Evolutionary conservation across 1,284 basidiomycete genomes (phyloP).

Genomic region (Trichosporon ovoides): DNA sequence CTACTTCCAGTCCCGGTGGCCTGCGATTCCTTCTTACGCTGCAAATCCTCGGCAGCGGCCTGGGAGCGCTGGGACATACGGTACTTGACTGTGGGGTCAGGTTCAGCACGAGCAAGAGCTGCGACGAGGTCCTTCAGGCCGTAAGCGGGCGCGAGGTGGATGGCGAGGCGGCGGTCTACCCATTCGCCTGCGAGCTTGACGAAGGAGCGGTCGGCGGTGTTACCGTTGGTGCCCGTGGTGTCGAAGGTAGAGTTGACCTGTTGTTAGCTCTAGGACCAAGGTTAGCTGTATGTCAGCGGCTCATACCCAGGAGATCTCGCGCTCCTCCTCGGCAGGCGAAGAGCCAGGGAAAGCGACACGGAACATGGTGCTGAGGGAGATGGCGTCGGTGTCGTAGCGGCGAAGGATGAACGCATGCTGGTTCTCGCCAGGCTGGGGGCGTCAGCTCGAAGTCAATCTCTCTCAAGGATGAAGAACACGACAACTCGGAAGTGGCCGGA

Average conservation of each 20-base stretch:
- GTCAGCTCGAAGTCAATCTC: neutral
- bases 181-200: constrained; percentile 77
- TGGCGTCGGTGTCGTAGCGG: constrained; percentile 90
- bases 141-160: constrained; percentile 52
- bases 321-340: constrained; percentile 69
- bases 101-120: constrained; percentile 65
- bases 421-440: constrained; percentile 20
- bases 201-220: constrained; percentile 55
- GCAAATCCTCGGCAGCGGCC: constrained; percentile 41
- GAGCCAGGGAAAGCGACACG: constrained; percentile 90
- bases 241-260: constrained; percentile 59
- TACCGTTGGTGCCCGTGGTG: constrained; percentile 71
- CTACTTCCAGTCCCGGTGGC: neutral
- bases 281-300: neutral
- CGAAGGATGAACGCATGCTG: constrained; percentile 87
- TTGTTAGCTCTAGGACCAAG: constrained; percentile 2
- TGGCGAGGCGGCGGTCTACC: constrained; percentile 70
- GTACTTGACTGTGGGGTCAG: constrained; percentile 71
- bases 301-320: constrained; percentile 70
- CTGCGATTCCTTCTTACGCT: constrained; percentile 11
- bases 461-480: too few relatives aligned
- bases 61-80: constrained; percentile 56
- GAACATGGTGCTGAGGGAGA: constrained; percentile 96
- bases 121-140: constrained; percentile 54
- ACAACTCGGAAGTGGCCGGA: too few relatives aligned